Percentiles rank a stretch among this genome's conserved stretches.
These are phyloP conservation scores for Alnus rubra DNA, from an alignment of 306 rosid species.

Conservation along the genomic window DNA sequence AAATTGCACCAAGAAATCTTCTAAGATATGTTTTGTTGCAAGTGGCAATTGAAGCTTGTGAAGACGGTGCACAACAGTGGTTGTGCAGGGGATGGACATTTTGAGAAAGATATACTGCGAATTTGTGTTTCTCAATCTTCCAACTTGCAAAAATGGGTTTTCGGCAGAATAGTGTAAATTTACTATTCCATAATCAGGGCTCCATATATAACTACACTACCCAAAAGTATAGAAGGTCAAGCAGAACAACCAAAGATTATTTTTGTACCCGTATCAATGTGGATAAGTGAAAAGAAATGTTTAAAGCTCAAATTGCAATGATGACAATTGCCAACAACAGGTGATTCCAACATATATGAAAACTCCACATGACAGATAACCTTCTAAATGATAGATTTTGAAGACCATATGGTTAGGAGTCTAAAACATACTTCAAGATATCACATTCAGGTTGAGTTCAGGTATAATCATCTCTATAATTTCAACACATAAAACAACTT, in stretches of 20 bases:
- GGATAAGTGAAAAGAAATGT: not conserved
- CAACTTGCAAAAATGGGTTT: no score
- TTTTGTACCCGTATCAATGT: no score
- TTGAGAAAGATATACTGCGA: constrained; percentile 8
- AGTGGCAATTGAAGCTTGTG: constrained; percentile 21
- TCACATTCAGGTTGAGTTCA: not conserved
- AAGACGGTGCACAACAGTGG: constrained; percentile 13
- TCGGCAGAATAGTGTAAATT: no score
- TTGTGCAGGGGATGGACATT: constrained; percentile 12
- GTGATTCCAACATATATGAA: not conserved
- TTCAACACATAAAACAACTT: constrained; percentile 1
- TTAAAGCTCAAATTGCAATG: not conserved
- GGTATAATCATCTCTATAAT: not conserved
- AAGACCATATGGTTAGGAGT: not conserved
- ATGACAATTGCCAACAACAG: not conserved
- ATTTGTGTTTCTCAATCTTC: no score
- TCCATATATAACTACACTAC: no score
- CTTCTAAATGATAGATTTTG: not conserved
- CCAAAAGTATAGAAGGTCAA: no score
- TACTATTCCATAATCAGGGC: no score
- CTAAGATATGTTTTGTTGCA: constrained; percentile 20
- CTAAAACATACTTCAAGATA: not conserved
- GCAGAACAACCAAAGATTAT: no score
- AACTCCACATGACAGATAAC: not conserved
- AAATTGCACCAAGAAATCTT: constrained; percentile 14